A percentile compares a stretch with the other conserved stretches of the same genome.
These are phyloP conservation scores for Brassica balearica DNA, from an alignment of 441 rosid species.

Conservation along the genomic window DNA sequence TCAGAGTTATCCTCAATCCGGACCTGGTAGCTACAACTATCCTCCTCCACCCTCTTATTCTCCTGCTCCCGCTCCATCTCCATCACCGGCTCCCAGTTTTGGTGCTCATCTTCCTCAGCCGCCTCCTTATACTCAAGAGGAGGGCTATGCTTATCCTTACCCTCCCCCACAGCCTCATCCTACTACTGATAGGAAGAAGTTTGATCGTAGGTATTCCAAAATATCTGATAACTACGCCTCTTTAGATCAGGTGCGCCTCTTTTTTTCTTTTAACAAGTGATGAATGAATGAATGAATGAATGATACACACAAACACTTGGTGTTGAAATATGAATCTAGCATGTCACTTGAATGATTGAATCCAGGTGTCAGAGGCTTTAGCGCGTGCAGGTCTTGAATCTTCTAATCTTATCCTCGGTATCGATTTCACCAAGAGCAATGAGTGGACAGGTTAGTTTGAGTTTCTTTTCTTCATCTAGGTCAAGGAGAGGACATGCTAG, in stretches of 20 bases:
- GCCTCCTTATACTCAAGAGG: slow-evolving; percentile 25
- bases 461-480: not conserved
- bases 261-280: not conserved
- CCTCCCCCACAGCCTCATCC: slow-evolving; percentile 47
- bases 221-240: slow-evolving; percentile 88
- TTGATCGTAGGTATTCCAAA: slow-evolving; percentile 79
- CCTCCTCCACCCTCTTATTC: slow-evolving; percentile 53
- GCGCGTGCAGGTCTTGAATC: slow-evolving; percentile 78
- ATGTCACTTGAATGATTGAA: slow-evolving; percentile 3
- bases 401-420: slow-evolving; percentile 77
- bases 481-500: not conserved
- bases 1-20: slow-evolving; percentile 52
- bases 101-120: slow-evolving; percentile 27
- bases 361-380: slow-evolving; percentile 66
- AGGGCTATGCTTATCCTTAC: slow-evolving; percentile 29
- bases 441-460: slow-evolving; percentile 70
- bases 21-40: slow-evolving; percentile 52
- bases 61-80: slow-evolving; percentile 19
- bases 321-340: not conserved
- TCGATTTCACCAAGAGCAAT: slow-evolving; percentile 84
- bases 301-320: not conserved
- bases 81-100: not conserved
- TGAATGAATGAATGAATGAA: too few relatives aligned
- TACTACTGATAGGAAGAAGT: slow-evolving; percentile 49
- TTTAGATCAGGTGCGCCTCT: slow-evolving; percentile 69